Conservation (phyloP, 306 rosid species). For the Arachis hypogaea region DNA sequence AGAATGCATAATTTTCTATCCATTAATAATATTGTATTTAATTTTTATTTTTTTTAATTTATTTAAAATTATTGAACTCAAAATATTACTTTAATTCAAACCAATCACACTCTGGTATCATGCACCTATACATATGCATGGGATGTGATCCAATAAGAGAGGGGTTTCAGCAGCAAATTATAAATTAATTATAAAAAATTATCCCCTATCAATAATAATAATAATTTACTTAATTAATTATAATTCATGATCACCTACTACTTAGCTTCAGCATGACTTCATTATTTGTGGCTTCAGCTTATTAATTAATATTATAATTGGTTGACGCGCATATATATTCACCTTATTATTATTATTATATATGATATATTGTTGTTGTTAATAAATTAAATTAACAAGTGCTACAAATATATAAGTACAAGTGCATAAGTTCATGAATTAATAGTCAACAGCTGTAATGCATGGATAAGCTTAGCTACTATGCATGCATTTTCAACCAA, state of each 20-base stretch:
- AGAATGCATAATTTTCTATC: too few relatives aligned
- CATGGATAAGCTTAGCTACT: slow-evolving; percentile 23
- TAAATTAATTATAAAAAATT: background rate
- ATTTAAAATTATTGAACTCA: too few relatives aligned
- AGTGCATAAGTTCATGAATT: slow-evolving; percentile 22
- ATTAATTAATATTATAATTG: background rate
- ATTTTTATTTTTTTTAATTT: too few relatives aligned
- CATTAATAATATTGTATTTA: too few relatives aligned
- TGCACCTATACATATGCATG: background rate
- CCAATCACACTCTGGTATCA: too few relatives aligned
- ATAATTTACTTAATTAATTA: background rate
- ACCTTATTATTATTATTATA: slow-evolving; percentile 6
- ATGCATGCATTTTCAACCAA: background rate
- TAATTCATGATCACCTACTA: background rate
- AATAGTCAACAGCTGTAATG: slow-evolving; percentile 51
- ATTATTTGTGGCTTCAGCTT: background rate
- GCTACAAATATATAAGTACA: background rate
- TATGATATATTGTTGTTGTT: too few relatives aligned
- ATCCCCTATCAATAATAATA: background rate
- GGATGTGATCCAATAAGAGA: background rate
- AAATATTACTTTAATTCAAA: too few relatives aligned
- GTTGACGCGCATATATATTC: slow-evolving; percentile 40
- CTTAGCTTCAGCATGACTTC: background rate
- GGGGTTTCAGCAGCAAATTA: background rate
- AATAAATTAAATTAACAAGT: background rate